Percentiles rank a stretch among this genome's conserved stretches.
Conservation (phyloP, 2,329 filamentous ascomycete species). For the Aspergillus ochraceoroseus region DNA sequence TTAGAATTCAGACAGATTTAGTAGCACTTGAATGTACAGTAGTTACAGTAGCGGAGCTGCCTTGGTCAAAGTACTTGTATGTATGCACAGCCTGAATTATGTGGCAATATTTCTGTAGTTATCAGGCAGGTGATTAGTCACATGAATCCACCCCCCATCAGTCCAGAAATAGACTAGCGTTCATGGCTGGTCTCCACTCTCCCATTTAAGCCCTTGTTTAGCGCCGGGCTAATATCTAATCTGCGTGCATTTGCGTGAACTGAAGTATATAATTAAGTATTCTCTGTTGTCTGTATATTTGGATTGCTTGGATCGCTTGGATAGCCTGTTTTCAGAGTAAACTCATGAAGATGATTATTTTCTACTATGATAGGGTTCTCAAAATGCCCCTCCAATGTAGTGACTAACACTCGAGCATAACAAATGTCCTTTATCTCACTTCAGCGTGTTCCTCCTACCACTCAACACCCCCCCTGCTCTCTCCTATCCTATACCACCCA, state of each 20-base stretch:
- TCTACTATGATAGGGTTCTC: too few species aligned
- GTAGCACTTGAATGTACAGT: constrained; percentile 12
- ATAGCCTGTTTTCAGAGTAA: background rate
- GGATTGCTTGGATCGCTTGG: background rate
- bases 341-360: too few species aligned
- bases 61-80: too few species aligned
- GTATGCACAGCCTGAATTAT: background rate
- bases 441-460: too few species aligned
- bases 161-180: background rate
- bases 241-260: constrained; percentile 1
- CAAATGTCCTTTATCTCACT: too few species aligned
- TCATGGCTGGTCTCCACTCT: background rate
- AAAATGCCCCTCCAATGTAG: too few species aligned
- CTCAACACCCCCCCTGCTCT: too few species aligned
- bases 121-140: background rate
- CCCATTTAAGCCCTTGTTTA: background rate
- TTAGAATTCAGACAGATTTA: constrained; percentile 17
- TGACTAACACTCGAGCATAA: too few species aligned
- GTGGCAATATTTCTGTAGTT: too few species aligned
- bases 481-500: too few species aligned
- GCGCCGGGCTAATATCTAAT: constrained; percentile 3
- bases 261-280: background rate
- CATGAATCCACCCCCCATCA: background rate
- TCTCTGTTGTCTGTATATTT: background rate
- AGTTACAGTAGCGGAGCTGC: too few species aligned